Conservation (phyloP, 306 rosid species). For the Prunus mongolica region DNA sequence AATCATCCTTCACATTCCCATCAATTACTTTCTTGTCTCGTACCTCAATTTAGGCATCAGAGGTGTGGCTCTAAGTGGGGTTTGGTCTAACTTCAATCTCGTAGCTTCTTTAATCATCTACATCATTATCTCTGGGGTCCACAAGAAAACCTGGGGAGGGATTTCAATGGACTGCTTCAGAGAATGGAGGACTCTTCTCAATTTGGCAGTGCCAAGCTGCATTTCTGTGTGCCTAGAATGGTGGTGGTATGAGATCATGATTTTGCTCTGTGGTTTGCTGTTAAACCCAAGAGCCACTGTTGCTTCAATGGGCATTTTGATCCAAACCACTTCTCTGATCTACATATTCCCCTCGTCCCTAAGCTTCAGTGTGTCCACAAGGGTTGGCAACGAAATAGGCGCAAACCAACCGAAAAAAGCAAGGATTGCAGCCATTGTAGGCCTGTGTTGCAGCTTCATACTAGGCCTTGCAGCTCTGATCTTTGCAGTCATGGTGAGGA, state of each 20-base stretch:
- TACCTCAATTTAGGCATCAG: conserved; percentile 56
- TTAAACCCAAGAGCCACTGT: conserved; percentile 65
- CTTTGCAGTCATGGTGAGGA: conserved; percentile 61
- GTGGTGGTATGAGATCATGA: conserved; percentile 99
- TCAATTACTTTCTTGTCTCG: conserved; percentile 54
- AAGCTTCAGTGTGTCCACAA: conserved; percentile 84
- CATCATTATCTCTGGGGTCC: conserved; percentile 44
- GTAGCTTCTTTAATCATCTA: conserved; percentile 56
- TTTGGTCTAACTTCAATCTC: conserved; percentile 69
- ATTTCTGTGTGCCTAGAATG: conserved; percentile 88
- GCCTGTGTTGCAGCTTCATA: conserved; percentile 57
- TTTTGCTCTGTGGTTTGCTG: conserved; percentile 65
- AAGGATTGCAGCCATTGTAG: conserved; percentile 62
- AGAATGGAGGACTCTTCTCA: conserved; percentile 57
- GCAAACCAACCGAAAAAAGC: conserved; percentile 68
- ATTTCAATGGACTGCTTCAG: conserved; percentile 51
- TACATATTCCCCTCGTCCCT: conserved; percentile 84
- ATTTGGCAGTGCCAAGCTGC: conserved; percentile 81
- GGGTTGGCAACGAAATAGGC: conserved; percentile 81
- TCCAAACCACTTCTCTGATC: conserved; percentile 80
- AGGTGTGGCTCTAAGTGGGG: conserved; percentile 81
- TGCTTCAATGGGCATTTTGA: conserved; percentile 89
- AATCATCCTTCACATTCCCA: conserved; percentile 72
- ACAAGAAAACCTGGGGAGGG: conserved; percentile 67
- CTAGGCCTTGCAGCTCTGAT: conserved; percentile 56